Percentiles rank a stretch among this genome's conserved stretches.
Conservation (phyloP, 2,329 filamentous ascomycete species). For the Microthyrium microscopicum region DNA sequence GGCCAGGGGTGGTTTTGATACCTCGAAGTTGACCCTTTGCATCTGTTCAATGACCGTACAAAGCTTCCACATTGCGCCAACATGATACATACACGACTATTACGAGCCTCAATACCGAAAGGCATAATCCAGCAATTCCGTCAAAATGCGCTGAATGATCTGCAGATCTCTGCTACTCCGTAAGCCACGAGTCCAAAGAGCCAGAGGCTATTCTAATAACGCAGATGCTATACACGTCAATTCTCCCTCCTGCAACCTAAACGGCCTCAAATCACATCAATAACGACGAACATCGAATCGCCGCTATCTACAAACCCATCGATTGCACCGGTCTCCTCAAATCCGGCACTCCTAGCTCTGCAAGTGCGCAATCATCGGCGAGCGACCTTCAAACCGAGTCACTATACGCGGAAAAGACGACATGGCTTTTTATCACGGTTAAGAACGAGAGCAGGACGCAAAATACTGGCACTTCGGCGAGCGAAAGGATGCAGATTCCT, state of each 20-base stretch:
- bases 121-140: too few species aligned
- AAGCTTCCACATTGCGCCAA: too few species aligned
- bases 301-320: conserved; percentile 11
- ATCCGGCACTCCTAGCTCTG: conserved; percentile 19
- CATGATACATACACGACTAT: too few species aligned
- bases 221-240: not conserved
- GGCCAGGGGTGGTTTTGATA: too few species aligned
- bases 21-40: too few species aligned
- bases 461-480: conserved; percentile 35
- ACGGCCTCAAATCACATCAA: conserved; percentile 11
- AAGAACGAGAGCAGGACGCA: conserved; percentile 32
- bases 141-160: too few species aligned
- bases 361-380: conserved; percentile 32
- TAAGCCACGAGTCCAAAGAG: not conserved
- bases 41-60: too few species aligned
- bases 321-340: conserved; percentile 15
- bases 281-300: conserved; percentile 6
- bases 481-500: conserved; percentile 35
- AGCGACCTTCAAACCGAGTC: conserved; percentile 42
- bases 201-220: too few species aligned
- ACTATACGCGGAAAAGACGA: conserved; percentile 42
- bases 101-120: too few species aligned
- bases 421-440: conserved; percentile 42
- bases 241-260: not conserved
- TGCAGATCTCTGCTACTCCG: too few species aligned